Percentiles rank a stretch among this genome's conserved stretches.
Conservation (phyloP, 306 rosid genomes). For the Pterocarpus macrocarpus region DNA sequence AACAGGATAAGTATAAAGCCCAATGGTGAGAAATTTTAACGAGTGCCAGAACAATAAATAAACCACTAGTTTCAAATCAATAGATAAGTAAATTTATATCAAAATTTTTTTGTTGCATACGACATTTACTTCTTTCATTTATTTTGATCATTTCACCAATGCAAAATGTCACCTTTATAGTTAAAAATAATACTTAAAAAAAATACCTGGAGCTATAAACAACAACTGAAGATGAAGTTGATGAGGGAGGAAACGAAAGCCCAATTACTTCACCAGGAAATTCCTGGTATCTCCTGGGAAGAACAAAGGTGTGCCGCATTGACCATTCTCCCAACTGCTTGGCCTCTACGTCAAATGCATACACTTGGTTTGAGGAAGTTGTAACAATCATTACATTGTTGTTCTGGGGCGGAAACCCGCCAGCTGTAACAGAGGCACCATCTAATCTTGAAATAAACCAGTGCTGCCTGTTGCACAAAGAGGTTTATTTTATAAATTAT, state of each 20-base stretch:
- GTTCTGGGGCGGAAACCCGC: conserved; percentile 86
- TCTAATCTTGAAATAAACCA: conserved; percentile 95
- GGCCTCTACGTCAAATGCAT: conserved; percentile 90
- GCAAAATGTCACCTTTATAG: not conserved
- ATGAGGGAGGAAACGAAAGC: conserved; percentile 82
- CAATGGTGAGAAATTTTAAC: not conserved
- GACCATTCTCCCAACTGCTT: conserved; percentile 95
- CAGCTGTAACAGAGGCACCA: conserved; percentile 94
- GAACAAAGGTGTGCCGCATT: conserved; percentile 65
- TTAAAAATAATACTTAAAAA: not conserved
- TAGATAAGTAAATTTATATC: not conserved
- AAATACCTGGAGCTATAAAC: conserved; percentile 95
- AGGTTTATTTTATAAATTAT: not conserved
- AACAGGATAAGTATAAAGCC: not conserved
- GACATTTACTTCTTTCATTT: conserved; percentile 15
- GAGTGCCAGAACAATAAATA: not conserved
- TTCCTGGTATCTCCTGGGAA: conserved; percentile 86
- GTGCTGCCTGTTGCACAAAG: conserved; percentile 75
- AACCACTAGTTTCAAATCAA: not conserved
- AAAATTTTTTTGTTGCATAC: not conserved
- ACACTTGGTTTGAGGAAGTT: conserved; percentile 93
- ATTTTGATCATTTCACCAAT: conserved; percentile 10
- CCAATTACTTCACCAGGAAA: conserved; percentile 99
- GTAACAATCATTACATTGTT: conserved; percentile 79
- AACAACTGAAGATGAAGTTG: conserved; percentile 71